Evolutionary conservation across 2,329 filamentous ascomycete genomes (phyloP).

Genomic region (Emmonsiellopsis sp.): DNA sequence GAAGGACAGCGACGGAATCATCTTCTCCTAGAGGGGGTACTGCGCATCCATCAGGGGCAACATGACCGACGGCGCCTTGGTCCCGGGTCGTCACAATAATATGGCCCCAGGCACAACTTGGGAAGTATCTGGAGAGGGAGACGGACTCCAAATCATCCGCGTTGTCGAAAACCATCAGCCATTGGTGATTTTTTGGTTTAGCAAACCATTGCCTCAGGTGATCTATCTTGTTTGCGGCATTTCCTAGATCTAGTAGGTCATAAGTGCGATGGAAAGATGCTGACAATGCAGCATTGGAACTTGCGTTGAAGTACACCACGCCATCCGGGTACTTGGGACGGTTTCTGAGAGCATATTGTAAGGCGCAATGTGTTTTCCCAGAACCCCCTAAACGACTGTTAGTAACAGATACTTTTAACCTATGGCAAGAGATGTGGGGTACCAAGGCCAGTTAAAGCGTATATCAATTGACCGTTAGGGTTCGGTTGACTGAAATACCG

Average conservation of each 20-base stretch:
- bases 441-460: conserved; percentile 5
- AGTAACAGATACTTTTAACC: not conserved
- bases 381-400: conserved; percentile 2
- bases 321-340: conserved; percentile 1
- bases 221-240: conserved; percentile 1
- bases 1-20: conserved; percentile 8
- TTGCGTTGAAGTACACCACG: not conserved
- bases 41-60: conserved; percentile 1
- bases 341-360: conserved; percentile 5
- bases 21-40: conserved; percentile 5
- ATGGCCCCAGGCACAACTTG: conserved; percentile 6
- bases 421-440: not conserved
- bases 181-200: conserved; percentile 7
- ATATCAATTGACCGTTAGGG: not conserved
- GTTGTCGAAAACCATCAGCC: conserved; percentile 16
- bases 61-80: conserved; percentile 1
- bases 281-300: not conserved
- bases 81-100: conserved; percentile 8
- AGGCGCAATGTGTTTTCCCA: conserved; percentile 6
- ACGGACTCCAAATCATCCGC: conserved; percentile 10
- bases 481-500: conserved; percentile 1
- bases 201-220: conserved; percentile 7
- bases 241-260: not conserved
- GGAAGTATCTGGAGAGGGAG: conserved; percentile 5
- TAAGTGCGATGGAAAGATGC: not conserved